These are phyloP conservation scores for Orbilia oligospora DNA, from an alignment of 2,329 filamentous ascomycete genomes.

Conservation along the genomic window DNA sequence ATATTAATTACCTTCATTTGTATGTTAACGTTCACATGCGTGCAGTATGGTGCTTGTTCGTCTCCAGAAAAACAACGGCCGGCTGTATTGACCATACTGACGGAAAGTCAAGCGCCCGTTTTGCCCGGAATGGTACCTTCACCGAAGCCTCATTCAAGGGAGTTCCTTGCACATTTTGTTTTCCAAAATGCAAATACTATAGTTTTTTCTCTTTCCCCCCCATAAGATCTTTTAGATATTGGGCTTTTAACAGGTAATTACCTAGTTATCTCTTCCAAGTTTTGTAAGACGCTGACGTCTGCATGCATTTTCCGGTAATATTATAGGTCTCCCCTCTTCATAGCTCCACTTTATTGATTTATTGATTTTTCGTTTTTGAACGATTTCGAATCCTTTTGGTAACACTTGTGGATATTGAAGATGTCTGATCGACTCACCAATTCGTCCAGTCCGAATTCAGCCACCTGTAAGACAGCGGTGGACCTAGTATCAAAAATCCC, in stretches of 20 bases:
- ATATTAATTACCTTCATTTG: too few relatives aligned
- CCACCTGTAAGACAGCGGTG: slow-evolving; percentile 34
- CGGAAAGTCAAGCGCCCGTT: slow-evolving; percentile 32
- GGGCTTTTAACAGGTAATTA: neutral
- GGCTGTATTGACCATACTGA: slow-evolving; percentile 17
- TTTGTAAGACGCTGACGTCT: slow-evolving; percentile 30
- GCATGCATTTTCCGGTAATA: slow-evolving; percentile 19
- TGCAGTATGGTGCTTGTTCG: slow-evolving; percentile 27
- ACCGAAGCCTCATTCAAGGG: slow-evolving; percentile 41
- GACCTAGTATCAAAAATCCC: slow-evolving; percentile 30
- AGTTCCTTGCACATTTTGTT: slow-evolving; percentile 39
- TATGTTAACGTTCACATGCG: slow-evolving; percentile 35
- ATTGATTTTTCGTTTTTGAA: neutral
- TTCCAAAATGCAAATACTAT: neutral
- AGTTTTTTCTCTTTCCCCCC: too few relatives aligned
- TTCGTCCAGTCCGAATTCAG: slow-evolving; percentile 30
- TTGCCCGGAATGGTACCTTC: slow-evolving; percentile 13
- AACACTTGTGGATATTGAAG: slow-evolving; percentile 32
- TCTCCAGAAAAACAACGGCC: slow-evolving; percentile 33
- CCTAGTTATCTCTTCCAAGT: neutral
- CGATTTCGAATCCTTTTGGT: slow-evolving; percentile 12
- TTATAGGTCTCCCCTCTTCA: neutral
- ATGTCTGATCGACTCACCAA: slow-evolving; percentile 33
- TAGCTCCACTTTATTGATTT: too few relatives aligned
- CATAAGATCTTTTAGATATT: slow-evolving; percentile 19